Evolutionary conservation across 768 basidiomycete genomes (phyloP), one percentile per base, ranked within the genome.

Genomic region (Xerocomellus amylosporus): DNA sequence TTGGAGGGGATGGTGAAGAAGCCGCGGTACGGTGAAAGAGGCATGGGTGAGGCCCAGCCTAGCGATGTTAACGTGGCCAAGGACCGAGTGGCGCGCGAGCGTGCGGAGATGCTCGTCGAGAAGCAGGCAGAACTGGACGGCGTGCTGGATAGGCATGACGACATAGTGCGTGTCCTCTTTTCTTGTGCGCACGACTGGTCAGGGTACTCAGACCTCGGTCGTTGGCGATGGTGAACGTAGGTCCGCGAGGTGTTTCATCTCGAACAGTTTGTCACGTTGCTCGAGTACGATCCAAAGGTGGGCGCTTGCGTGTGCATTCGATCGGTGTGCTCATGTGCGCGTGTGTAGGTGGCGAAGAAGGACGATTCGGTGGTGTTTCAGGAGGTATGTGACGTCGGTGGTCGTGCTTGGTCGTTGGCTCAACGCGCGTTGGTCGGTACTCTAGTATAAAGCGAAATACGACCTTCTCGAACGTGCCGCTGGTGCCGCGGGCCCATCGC

Each of bases 231-330:
- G 24, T 24, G 24, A 24, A 24, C 24, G 24, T 24, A 93, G 87
- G 78, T 96, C 45, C 83, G 94, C 55, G 92, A 98, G 71, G 77
- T 83, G 54, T 98, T 95, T 70, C 94, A 98, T 65, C 78, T 96
- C 71, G 87, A 94, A 59, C 77, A 86, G 54, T 95, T 88, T 66
- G 80, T 84, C 3, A 84, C 81, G 24, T 77, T 96, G 75, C 72
- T 93, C 34, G 78, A 76, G 19, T 98, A 85, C 68, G 80, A 95
- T 70, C 94, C 93, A 9, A 69, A 75, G 70, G 88, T 89, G 57
- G 36, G 82, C 28, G 31, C 13, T 40, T 20, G 8, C 10, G 24
- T 8, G 26, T 38, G 8, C 19, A 9, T 43, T 31, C 31, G 22
- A 24, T 37, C n/a, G 42, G 24, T 22, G 54, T 47, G 34, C 56